Evolutionary conservation across 208 protist species (phyloP), one percentile per base, ranked within the genome.

Genomic region (Phytomonas francai): DNA sequence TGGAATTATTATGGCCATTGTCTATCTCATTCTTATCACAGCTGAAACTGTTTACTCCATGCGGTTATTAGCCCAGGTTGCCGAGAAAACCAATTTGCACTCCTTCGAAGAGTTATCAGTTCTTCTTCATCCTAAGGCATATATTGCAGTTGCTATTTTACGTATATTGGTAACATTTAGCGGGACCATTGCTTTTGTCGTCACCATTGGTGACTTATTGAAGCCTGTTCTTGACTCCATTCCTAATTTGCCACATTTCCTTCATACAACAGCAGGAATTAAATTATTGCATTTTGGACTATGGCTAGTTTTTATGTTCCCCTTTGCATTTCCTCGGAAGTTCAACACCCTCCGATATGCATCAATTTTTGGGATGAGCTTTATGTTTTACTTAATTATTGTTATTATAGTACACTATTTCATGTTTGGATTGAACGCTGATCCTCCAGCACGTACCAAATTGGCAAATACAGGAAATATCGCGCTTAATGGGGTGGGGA

Each of bases 301-400:
- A 2, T 91, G 84, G 56, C 22, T 89, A 2, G 32, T 84, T 11
- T 63, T 89, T 58, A 92, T 94, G 88, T 70, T 91, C 28, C 88
- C 85, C 6, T 71, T 92, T 32, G 87, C 85, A 25, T 65, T 90
- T 63, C 83, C 83, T 11, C 77, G 84, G 36, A 63, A 73, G 31
- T 86, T 94, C 62, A 92, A 94, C 69, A 87, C 89, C 12, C 76
- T 92, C 6, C 82, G 89, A 28, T 91, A 87, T 73, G 71, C 86
- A 45, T 92, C 84, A 1, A 65, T 89, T 29, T 69, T 92, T 39
- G 81, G 76, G 7, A 79, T 91, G 0, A 34, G 66, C 14, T 89
- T 84, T 57, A 91, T 92, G 49, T 6, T 92, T 25, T 89, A 77
- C 67, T 91, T 94, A 59, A 80, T 89, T n/a, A 33, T 87, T 25